Conservation (phyloP, 495 filamentous ascomycete genomes). For the Aspergillus hancockii region DNA sequence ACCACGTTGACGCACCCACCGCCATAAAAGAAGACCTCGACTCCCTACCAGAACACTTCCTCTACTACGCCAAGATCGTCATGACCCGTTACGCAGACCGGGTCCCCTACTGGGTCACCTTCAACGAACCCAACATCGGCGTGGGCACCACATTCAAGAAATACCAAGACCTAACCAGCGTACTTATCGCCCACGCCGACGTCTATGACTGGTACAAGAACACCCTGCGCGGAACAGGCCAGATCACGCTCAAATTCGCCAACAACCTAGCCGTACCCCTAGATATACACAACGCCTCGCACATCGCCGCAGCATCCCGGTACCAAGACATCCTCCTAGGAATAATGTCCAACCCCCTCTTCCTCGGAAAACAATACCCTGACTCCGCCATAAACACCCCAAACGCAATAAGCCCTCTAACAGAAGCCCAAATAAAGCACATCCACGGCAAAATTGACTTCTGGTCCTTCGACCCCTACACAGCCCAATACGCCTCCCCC, state of each 20-base stretch:
- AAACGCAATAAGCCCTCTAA: conserved; percentile 31
- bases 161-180: conserved; percentile 32
- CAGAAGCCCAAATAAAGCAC: conserved; percentile 30
- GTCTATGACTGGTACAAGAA: conserved; percentile 46
- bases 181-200: conserved; percentile 40
- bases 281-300: conserved; percentile 32
- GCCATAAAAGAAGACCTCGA: conserved; percentile 30
- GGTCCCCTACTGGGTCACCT: conserved; percentile 47
- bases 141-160: conserved; percentile 31
- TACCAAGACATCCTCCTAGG: conserved; percentile 44
- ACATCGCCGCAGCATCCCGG: conserved; percentile 38
- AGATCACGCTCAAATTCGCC: conserved; percentile 42
- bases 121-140: conserved; percentile 42
- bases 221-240: conserved; percentile 37
- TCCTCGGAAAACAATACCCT: conserved; percentile 44
- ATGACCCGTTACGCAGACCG: conserved; percentile 43
- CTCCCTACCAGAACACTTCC: conserved; percentile 36
- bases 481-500: conserved; percentile 40
- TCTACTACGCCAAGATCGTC: conserved; percentile 41
- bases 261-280: conserved; percentile 44
- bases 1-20: conserved; percentile 44
- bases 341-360: conserved; percentile 41
- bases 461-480: conserved; percentile 49
- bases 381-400: conserved; percentile 31
- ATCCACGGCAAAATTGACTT: conserved; percentile 44